Evolutionary conservation across 2,329 filamentous ascomycete genomes (phyloP).

Genomic region (Diaporthe citriasiana): DNA sequence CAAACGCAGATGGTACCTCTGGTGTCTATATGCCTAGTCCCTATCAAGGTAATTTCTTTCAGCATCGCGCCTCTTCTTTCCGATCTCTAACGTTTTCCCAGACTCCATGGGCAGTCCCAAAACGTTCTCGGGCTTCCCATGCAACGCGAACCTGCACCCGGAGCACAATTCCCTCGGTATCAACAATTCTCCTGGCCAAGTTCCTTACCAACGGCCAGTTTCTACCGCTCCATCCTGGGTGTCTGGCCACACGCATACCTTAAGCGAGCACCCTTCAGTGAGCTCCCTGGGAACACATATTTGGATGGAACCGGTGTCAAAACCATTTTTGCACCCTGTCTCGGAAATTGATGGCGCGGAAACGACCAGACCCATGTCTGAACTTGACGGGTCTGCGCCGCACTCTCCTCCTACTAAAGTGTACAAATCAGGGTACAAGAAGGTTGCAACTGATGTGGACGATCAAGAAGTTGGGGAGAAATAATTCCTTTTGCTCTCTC

Average conservation of each 20-base stretch:
- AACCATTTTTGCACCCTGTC: constrained; percentile 23
- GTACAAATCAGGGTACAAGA: constrained; percentile 26
- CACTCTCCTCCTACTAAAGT: neutral
- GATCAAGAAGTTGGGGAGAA: neutral
- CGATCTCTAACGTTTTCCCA: neutral
- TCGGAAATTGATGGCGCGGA: constrained; percentile 38
- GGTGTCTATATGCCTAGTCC: constrained; percentile 35
- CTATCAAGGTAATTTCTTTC: constrained; percentile 34
- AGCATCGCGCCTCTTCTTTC: neutral
- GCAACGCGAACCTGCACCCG: neutral
- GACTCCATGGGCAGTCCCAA: constrained; percentile 12
- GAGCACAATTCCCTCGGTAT: constrained; percentile 23
- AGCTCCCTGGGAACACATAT: constrained; percentile 32
- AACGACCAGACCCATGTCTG: constrained; percentile 17
- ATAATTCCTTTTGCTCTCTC: neutral
- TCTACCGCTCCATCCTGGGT: constrained; percentile 36
- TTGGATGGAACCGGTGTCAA: neutral
- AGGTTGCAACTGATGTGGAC: constrained; percentile 4
- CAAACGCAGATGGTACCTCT: constrained; percentile 8
- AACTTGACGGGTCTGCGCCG: constrained; percentile 26
- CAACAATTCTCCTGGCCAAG: neutral
- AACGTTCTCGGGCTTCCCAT: constrained; percentile 12
- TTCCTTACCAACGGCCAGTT: constrained; percentile 16
- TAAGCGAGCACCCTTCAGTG: constrained; percentile 19
- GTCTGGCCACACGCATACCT: constrained; percentile 12